These are phyloP conservation scores for Sporopachydermia lactativora DNA, from an alignment of 805 yeast genomes.

Conservation along the genomic window DNA sequence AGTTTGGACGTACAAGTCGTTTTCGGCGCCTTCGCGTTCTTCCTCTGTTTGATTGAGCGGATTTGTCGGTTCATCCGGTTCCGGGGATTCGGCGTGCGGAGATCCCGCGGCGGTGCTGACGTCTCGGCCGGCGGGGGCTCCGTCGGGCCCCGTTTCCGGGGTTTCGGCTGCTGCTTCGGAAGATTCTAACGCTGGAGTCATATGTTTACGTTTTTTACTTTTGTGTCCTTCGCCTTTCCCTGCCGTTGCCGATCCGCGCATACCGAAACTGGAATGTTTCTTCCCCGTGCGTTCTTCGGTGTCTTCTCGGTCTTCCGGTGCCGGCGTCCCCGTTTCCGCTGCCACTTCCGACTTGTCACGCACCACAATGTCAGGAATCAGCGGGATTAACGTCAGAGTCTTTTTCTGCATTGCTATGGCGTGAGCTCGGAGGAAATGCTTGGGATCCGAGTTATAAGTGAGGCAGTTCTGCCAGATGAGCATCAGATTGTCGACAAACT, in stretches of 20 bases:
- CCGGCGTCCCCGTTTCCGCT: constrained; percentile 37
- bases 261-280: constrained; percentile 22
- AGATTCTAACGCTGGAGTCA: neutral
- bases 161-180: neutral
- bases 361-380: constrained; percentile 80
- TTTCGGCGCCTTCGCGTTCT: constrained; percentile 25
- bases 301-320: constrained; percentile 25
- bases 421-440: constrained; percentile 78
- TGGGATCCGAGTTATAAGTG: constrained; percentile 88
- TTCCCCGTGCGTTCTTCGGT: constrained; percentile 21
- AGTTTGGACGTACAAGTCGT: constrained; percentile 62
- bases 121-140: neutral
- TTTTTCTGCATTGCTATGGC: constrained; percentile 95
- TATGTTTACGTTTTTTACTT: constrained; percentile 1
- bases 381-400: constrained; percentile 57
- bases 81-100: neutral
- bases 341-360: constrained; percentile 63
- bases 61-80: neutral
- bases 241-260: constrained; percentile 16
- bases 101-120: no score
- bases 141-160: neutral
- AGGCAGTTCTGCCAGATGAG: constrained; percentile 92
- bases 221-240: constrained; percentile 3
- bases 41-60: constrained; percentile 19
- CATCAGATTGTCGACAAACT: constrained; percentile 91